phyloP scores from a whole-genome alignment of 2,329 filamentous ascomycete genomes.

The Aspergillus versicolor region DNA sequence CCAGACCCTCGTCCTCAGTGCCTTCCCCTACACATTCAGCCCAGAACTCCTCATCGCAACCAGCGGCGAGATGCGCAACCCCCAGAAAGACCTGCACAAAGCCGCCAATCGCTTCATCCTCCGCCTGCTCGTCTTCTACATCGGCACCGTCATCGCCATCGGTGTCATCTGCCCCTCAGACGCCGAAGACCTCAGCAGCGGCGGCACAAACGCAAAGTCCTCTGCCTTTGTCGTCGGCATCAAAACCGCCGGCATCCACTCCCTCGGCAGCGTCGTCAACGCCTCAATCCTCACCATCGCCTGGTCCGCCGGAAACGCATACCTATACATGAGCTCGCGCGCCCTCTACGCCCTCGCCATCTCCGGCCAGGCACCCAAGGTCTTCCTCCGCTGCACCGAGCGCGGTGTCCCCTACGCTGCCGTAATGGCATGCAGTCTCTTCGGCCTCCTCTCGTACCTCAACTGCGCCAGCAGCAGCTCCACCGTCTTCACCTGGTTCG shows the following conservation, averaged over 20 bases:
- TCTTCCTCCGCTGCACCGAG: constrained; percentile 39
- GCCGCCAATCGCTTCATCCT: constrained; percentile 77
- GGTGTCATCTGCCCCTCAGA: constrained; percentile 69
- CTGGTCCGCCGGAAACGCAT: constrained; percentile 45
- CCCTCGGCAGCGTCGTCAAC: constrained; percentile 40
- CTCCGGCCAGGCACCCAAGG: constrained; percentile 37
- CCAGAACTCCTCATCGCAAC: constrained; percentile 55
- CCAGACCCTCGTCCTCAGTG: constrained; percentile 50
- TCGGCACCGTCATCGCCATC: constrained; percentile 68
- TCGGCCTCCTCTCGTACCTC: constrained; percentile 64
- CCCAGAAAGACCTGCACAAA: constrained; percentile 65
- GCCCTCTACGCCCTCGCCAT: constrained; percentile 40
- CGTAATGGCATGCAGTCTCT: constrained; percentile 49
- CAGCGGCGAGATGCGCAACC: constrained; percentile 68
- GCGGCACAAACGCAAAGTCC: constrained; percentile 40
- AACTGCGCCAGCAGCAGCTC: constrained; percentile 57
- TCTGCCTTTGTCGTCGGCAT: constrained; percentile 57
- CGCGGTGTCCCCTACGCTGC: constrained; percentile 57
- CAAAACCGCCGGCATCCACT: constrained; percentile 44
- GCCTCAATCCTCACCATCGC: constrained; percentile 40
- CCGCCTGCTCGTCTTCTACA: constrained; percentile 72
- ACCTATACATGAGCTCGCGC: constrained; percentile 37
- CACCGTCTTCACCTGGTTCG: constrained; percentile 64
- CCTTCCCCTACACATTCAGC: constrained; percentile 56
- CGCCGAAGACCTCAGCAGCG: constrained; percentile 46